These are phyloP conservation scores for Hirschioporus abietinus DNA, from an alignment of 768 basidiomycete genomes.

Conservation along the genomic window DNA sequence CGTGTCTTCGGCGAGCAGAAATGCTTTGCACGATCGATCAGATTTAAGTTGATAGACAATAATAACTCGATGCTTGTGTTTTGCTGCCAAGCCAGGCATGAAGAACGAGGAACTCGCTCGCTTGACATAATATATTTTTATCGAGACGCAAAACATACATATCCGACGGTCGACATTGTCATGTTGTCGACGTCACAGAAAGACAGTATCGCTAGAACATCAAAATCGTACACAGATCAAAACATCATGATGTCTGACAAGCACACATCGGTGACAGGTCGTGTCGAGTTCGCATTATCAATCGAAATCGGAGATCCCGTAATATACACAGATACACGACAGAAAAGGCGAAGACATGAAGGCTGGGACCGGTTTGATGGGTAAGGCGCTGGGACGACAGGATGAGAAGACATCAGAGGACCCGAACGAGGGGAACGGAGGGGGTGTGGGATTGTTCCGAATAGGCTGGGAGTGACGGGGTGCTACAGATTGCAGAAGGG, in stretches of 20 bases:
- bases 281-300: background rate
- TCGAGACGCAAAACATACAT: too few species aligned
- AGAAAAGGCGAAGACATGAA: background rate
- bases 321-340: background rate
- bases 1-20: background rate
- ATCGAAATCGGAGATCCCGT: background rate
- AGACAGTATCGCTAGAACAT: background rate
- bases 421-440: background rate
- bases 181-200: too few species aligned
- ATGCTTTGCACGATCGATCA: background rate
- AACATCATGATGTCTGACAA: background rate
- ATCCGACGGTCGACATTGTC: too few species aligned
- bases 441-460: background rate
- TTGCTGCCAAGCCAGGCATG: too few species aligned
- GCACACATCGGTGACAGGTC: background rate
- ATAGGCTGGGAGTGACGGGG: background rate
- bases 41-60: background rate
- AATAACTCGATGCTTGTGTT: background rate
- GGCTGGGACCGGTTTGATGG: background rate
- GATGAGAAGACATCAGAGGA: background rate
- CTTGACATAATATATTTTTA: too few species aligned
- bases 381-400: background rate
- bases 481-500: background rate
- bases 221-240: background rate
- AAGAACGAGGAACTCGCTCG: too few species aligned